Conservation (phyloP, 495 filamentous ascomycete genomes). For the Talaromyces borbonicus region DNA sequence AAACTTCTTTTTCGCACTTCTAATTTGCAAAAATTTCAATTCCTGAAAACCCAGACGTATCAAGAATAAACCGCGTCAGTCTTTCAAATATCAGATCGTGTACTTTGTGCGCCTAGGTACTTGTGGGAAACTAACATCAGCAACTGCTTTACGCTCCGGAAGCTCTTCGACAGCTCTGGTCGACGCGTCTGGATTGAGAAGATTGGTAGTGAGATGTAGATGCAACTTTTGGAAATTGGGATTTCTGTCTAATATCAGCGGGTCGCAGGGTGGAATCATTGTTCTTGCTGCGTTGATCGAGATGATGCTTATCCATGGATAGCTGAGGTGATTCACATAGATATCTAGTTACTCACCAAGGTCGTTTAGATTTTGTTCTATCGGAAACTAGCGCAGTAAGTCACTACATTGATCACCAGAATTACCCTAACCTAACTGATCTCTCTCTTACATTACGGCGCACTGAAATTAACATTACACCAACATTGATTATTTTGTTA, state of each 20-base stretch:
- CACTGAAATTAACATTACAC: too few species aligned
- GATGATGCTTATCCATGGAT: too few species aligned
- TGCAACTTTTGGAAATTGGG: conserved; percentile 57
- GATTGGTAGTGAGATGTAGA: conserved; percentile 44
- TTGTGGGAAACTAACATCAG: conserved; percentile 33
- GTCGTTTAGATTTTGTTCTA: too few species aligned
- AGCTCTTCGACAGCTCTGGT: conserved; percentile 44
- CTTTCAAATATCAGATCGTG: background rate
- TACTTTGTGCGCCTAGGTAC: background rate
- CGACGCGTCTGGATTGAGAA: conserved; percentile 54
- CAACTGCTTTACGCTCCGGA: conserved; percentile 42
- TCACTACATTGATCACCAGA: too few species aligned
- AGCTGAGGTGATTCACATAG: background rate
- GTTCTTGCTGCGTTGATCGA: background rate
- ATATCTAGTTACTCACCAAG: too few species aligned
- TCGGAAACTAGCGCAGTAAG: too few species aligned
- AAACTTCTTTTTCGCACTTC: conserved; percentile 26
- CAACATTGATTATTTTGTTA: too few species aligned
- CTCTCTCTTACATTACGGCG: too few species aligned
- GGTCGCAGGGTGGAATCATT: conserved; percentile 60
- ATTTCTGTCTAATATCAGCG: conserved; percentile 49
- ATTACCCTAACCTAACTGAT: too few species aligned
- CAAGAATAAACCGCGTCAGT: background rate
- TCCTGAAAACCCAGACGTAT: conserved; percentile 14
- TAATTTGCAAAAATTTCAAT: conserved; percentile 28